Evolutionary conservation across 1,284 basidiomycete species (phyloP), one percentile per base, ranked within the genome.

Genomic region (Golubevia sp.): DNA sequence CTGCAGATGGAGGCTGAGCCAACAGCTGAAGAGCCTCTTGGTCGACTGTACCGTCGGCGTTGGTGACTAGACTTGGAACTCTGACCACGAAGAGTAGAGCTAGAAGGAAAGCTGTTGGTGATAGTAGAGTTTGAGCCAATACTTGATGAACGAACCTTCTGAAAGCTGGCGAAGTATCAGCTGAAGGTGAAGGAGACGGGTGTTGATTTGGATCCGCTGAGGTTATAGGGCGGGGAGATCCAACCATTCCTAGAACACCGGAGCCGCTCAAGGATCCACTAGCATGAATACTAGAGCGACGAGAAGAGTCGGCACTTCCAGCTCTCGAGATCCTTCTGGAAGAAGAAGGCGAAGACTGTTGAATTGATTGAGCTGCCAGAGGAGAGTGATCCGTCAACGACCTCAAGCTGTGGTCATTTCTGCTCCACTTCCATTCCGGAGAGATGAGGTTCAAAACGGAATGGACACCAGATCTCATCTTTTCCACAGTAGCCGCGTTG

Each of bases 131-230:
- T 63, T 82, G 80, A 18, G 74, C 70, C 15, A 82, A 66, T 15
- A 82, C 80, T 53, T 81, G 78, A 57, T 79, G 79, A 13, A 69
- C 71, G 58, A 82, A 82, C 26, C 72, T 69, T 7, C 76, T 72
- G 58, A 81, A 81, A 8, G 78, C 78, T 2, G 78, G 78, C 11
- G 21, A 23, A 7, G 50, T 23, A 23, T 52, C 50, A 2, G 25
- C 50, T 7, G 30, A 34, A 34, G 30, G 30, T 11, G 30, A 34
- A 34, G 30, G 30, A 34, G 30, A 34, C 4, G 30, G 30, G 30
- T 34, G 30, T 5, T 34, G 30, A 34, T 34, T 34, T 34, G 30
- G 30, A 34, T 34, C 30, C 30, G 30, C 11, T 11, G 30, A 34
- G 11, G 30, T 34, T 34, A 11, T 5, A 34, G 30, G 30, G 11